phyloP scores from a whole-genome alignment of 2,329 filamentous ascomycete genomes.

The Trichoderma koningii region DNA sequence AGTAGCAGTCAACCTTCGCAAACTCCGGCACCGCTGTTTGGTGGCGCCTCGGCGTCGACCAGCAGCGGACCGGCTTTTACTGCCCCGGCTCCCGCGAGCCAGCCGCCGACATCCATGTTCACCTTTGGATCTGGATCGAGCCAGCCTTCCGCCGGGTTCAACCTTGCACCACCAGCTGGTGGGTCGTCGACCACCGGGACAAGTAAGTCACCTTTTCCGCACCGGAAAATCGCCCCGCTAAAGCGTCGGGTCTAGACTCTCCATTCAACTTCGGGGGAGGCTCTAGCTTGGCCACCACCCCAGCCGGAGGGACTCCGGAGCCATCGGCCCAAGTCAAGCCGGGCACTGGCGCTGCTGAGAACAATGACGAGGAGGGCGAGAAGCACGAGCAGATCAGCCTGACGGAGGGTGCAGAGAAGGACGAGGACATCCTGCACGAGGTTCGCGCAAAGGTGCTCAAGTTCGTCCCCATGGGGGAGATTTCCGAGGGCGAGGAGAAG shows the following conservation, averaged over 20 bases:
- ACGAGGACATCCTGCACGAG: slow-evolving; percentile 71
- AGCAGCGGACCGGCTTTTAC: slow-evolving; percentile 42
- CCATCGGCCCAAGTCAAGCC: slow-evolving; percentile 52
- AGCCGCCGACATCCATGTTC: slow-evolving; percentile 35
- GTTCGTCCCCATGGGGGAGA: slow-evolving; percentile 53
- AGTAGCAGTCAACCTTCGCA: slow-evolving; percentile 32
- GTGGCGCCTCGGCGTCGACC: slow-evolving; percentile 35
- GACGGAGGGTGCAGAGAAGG: slow-evolving; percentile 67
- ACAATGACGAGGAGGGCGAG: slow-evolving; percentile 58
- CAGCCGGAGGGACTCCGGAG: slow-evolving; percentile 61
- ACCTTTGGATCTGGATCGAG: slow-evolving; percentile 43
- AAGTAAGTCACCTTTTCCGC: slow-evolving; percentile 48
- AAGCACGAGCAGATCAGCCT: slow-evolving; percentile 71
- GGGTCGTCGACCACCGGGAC: slow-evolving; percentile 50
- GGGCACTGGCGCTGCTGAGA: slow-evolving; percentile 45
- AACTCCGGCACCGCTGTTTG: slow-evolving; percentile 38
- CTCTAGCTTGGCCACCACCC: slow-evolving; percentile 63
- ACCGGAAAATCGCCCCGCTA: slow-evolving; percentile 49
- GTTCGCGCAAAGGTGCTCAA: slow-evolving; percentile 70
- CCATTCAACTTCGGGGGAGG: slow-evolving; percentile 59
- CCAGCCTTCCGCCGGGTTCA: slow-evolving; percentile 41
- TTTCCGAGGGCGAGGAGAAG: slow-evolving; percentile 48
- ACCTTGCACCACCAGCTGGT: slow-evolving; percentile 46
- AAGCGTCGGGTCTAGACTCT: slow-evolving; percentile 54
- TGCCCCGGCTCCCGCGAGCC: slow-evolving; percentile 42